These are phyloP conservation scores for Tetraselmis striata DNA, from an alignment of 139 green algal species.

Conservation along the genomic window DNA sequence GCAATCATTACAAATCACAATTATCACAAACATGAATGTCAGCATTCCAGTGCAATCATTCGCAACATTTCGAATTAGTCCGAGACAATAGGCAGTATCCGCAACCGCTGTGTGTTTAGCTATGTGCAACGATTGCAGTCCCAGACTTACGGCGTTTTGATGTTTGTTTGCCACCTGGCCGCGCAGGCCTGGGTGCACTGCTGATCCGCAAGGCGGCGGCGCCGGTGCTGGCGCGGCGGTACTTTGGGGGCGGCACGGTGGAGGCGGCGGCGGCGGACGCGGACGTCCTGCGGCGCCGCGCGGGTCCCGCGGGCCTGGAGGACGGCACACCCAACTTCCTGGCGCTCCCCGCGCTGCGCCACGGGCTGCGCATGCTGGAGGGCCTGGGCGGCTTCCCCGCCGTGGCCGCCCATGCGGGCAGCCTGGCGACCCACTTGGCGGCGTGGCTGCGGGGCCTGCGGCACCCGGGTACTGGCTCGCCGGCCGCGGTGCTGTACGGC, in stretches of 20 bases:
- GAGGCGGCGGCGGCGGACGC: constrained; percentile 40
- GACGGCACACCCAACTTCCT: constrained; percentile 82
- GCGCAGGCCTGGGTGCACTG: constrained; percentile 73
- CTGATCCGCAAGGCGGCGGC: constrained; percentile 50
- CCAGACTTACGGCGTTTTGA: no score
- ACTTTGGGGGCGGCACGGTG: constrained; percentile 84
- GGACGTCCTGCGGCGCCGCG: constrained; percentile 20
- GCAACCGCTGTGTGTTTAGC: no score
- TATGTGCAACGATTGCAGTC: no score
- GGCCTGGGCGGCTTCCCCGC: constrained; percentile 34
- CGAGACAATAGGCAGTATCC: no score
- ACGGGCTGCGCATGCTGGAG: constrained; percentile 38
- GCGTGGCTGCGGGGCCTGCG: constrained; percentile 38
- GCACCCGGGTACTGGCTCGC: constrained; percentile 50
- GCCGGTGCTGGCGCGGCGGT: constrained; percentile 50
- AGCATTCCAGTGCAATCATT: no score
- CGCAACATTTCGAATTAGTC: no score
- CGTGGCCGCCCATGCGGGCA: constrained; percentile 11
- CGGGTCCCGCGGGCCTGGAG: constrained; percentile 60
- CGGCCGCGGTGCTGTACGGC: constrained; percentile 56
- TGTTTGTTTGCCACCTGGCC: no score
- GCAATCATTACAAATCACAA: no score
- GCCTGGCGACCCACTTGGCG: constrained; percentile 31
- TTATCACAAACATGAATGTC: no score
- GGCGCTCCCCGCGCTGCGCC: constrained; percentile 37